Base-by-base conservation (phyloP, 1,284 basidiomycete genomes). In the Ganoderma multipileum region DNA sequence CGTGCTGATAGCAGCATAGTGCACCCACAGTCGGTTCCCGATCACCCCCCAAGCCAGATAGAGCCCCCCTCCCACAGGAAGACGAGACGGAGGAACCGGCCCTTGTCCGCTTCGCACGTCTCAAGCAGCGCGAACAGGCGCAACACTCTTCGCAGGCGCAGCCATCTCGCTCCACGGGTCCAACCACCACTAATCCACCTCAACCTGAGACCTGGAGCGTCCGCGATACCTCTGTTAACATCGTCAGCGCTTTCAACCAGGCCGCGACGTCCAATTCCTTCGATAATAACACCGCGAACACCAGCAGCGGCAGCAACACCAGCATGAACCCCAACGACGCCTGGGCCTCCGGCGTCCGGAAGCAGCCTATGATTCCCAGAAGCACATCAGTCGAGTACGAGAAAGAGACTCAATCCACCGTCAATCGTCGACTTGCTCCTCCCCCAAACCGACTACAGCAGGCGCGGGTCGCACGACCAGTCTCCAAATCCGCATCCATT, bases 191-290 rank as follows among this genome's bases (percentile, higher is more conserved):
- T 71, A 75, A 75, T 75, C 78, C 80, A 63, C 85, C 87, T 36
- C 83, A 88, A 61, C 91, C 91, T 42, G 86, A 89, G 76, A 88
- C 83, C 83, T 91, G 89, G 89, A 79, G 78, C 73, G 87, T 92
- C 68, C 91, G 91, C 76, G 91, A 93, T 79, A 95, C 94, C 59
- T 90, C 91, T 50, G 94, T 95, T 63, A 93, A 94, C 79, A 90
- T 95, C 76, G 94, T 94, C 33, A 87, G 88, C 74, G 94, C 94
- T 30, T 92, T 95, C 75, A 82, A 85, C 72, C 89, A 90, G 79
- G 93, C 93, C 44, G 90, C 84, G 42, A 78, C 80, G 38, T 81
- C 81, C n/a, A 76, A 77, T 52, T 74, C 78, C 77, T 82, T 84
- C 62, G 83, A 73, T 79, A 72, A 72, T 36, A 75, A 68, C 63